These are phyloP conservation scores for Vaccinium macrocarpon DNA, from an alignment of 148 eudicot species.

Conservation along the genomic window DNA sequence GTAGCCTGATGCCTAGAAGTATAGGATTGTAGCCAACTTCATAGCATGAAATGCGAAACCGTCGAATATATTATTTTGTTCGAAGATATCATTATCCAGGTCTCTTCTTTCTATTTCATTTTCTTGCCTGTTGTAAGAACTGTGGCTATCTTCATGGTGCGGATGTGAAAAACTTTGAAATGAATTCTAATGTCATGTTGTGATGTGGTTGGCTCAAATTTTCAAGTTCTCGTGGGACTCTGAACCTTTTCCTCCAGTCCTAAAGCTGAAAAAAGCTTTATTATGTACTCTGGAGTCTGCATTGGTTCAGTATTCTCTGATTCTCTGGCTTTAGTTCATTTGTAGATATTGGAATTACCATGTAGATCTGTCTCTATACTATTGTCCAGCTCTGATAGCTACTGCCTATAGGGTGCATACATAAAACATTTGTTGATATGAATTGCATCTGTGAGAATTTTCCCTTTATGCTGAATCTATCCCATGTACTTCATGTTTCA, in stretches of 20 bases:
- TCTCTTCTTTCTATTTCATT: background rate
- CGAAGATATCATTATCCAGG: background rate
- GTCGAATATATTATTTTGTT: background rate
- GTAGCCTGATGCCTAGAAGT: background rate
- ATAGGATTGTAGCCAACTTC: background rate
- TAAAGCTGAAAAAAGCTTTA: background rate
- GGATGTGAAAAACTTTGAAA: background rate
- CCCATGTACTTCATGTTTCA: conserved; percentile 28
- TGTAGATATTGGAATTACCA: background rate
- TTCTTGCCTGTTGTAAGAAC: background rate
- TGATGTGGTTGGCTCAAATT: background rate
- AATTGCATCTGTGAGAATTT: background rate
- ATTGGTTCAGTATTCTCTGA: background rate
- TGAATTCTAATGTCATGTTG: background rate
- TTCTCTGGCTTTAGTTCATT: background rate
- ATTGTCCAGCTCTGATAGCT: background rate
- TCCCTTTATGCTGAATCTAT: background rate
- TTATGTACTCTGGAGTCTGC: background rate
- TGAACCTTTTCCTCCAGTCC: background rate
- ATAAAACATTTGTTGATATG: background rate
- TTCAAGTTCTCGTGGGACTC: too few species aligned
- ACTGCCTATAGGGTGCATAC: background rate
- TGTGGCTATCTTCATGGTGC: background rate
- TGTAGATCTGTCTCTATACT: background rate
- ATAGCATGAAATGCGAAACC: background rate